phyloP scores from a whole-genome alignment of 1,284 basidiomycete genomes.

The Ganoderma resinaceum region DNA sequence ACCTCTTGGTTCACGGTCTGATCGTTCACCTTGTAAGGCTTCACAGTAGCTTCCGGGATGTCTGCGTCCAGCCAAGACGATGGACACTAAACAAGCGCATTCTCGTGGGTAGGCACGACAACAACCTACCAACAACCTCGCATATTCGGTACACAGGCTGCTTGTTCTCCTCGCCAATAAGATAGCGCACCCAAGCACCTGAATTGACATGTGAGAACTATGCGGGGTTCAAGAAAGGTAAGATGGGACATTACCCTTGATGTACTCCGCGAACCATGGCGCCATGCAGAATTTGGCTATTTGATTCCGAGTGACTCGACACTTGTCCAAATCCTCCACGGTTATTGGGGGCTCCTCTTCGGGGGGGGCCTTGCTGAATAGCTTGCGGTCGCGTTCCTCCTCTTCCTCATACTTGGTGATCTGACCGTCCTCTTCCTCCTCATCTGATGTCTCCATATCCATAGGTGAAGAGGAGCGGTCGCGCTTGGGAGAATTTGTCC shows the following conservation, averaged over 20 bases:
- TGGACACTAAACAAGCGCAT: constrained; percentile 11
- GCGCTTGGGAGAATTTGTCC: constrained; percentile 62
- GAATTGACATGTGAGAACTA: constrained; percentile 26
- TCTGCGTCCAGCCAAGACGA: constrained; percentile 42
- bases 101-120: not conserved
- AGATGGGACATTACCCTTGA: constrained; percentile 61
- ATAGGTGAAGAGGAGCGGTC: constrained; percentile 76
- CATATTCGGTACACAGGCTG: constrained; percentile 84
- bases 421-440: constrained; percentile 76
- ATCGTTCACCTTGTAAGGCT: constrained; percentile 80
- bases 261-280: constrained; percentile 81
- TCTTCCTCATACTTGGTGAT: constrained; percentile 73
- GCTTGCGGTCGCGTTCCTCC: constrained; percentile 67
- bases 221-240: constrained; percentile 30
- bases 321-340: constrained; percentile 62
- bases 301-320: constrained; percentile 67
- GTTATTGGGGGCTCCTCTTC: constrained; percentile 61
- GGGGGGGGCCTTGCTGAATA: constrained; percentile 52
- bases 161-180: constrained; percentile 65
- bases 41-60: constrained; percentile 52
- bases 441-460: constrained; percentile 83
- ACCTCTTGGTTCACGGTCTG: constrained; percentile 68
- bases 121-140: constrained; percentile 75
- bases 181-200: constrained; percentile 86
- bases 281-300: constrained; percentile 71